Base-by-base conservation (phyloP, 305 asterid genomes). In the Solanum aculeatissimum region DNA sequence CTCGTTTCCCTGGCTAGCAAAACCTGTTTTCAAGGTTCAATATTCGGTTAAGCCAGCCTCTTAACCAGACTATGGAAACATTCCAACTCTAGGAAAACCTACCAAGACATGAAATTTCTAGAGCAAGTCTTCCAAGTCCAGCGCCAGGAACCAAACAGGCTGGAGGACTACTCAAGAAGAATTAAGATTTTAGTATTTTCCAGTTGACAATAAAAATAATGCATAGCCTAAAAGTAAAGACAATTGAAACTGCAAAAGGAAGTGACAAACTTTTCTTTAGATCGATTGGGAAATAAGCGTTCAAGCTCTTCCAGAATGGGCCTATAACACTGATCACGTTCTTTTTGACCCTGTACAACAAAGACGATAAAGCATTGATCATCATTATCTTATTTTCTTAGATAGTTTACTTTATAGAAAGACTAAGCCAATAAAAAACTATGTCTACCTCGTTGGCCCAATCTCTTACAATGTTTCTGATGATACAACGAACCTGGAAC, bases 91-190 rank as follows among this genome's bases (percentile, higher is more conserved):
- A 78, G 66, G 60, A 21, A 83, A 86, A 87, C 94, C 82, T 89
- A 96, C 99, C 99, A 84, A 91, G 90, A 85, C 94, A 88, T 85
- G 99, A 96, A 83, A 96, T 96, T 89, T 96, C 99, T 84, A 96
- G 90, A 79, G 99, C 99, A 86, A 96, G 91, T 86, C 99, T 94
- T 85, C 98, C 99, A 85, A 96, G 98, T 91, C 99, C 99, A 86
- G 99, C 99, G 84, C 99, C 99, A 82, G 99, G 99, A 81, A 96
- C 97, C 90, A 96, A 90, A 85, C 98, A 96, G 53, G 97, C 86
- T 66, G 98, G 97, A 85, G 99, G 97, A 86, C 98, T 95, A 88
- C 81, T 62, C 87, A 83, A 89, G 84, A 84, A 84, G 75, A 85
- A 58, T 58, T 6, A 74, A 60, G 38, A 87, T 70, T 84, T 86